Evolutionary conservation across 495 filamentous ascomycete genomes (phyloP).

Genomic region (Symbiotaphrina buchneri): DNA sequence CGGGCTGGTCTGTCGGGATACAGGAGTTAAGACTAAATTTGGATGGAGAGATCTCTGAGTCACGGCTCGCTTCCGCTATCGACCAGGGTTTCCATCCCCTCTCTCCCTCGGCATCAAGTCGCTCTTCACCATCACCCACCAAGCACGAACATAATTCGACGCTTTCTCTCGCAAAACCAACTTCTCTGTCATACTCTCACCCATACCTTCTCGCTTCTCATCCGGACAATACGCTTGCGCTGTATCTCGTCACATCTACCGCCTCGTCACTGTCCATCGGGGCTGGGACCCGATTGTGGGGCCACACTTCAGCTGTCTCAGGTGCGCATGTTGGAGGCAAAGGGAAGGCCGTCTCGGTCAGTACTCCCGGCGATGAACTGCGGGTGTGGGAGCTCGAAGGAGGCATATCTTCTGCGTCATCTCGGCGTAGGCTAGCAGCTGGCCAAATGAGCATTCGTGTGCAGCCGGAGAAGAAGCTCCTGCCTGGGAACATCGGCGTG

Average conservation of each 20-base stretch:
- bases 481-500: too few species aligned
- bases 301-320: slow-evolving; percentile 81
- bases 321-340: slow-evolving; percentile 67
- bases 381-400: slow-evolving; percentile 89
- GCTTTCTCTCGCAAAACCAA: slow-evolving; percentile 22
- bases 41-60: slow-evolving; percentile 26
- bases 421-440: slow-evolving; percentile 13
- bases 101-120: slow-evolving; percentile 6
- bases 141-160: slow-evolving; percentile 5
- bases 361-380: slow-evolving; percentile 60
- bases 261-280: slow-evolving; percentile 42
- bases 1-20: slow-evolving; percentile 73
- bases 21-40: slow-evolving; percentile 56
- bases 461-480: slow-evolving; percentile 14
- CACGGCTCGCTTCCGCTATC: slow-evolving; percentile 27
- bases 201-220: slow-evolving; percentile 81
- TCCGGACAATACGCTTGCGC: slow-evolving; percentile 76
- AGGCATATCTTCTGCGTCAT: slow-evolving; percentile 24
- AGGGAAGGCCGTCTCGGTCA: slow-evolving; percentile 82
- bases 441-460: slow-evolving; percentile 33
- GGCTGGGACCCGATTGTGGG: slow-evolving; percentile 62
- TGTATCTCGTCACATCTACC: slow-evolving; percentile 66
- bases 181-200: slow-evolving; percentile 65
- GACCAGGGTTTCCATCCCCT: slow-evolving; percentile 15
- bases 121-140: slow-evolving; percentile 1